phyloP scores from a whole-genome alignment of 2,329 filamentous ascomycete species.

The Nemania serpens region DNA sequence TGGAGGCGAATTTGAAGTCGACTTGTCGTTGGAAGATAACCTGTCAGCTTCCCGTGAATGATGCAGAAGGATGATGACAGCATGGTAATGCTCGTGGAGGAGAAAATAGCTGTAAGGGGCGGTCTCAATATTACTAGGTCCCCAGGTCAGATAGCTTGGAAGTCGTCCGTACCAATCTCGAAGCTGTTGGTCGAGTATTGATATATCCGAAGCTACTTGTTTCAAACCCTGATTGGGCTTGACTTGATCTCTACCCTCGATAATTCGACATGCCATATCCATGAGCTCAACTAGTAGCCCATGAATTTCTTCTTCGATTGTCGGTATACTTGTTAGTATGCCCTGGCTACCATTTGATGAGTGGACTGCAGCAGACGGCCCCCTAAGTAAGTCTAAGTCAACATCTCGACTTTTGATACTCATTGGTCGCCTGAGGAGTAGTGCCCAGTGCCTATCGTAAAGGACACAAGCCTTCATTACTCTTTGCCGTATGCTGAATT shows the following conservation, averaged over 20 bases:
- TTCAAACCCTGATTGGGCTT: neutral
- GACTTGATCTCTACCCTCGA: slow-evolving; percentile 6
- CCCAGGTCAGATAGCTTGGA: slow-evolving; percentile 23
- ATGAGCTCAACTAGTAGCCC: slow-evolving; percentile 26
- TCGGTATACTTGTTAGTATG: neutral
- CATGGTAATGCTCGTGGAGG: slow-evolving; percentile 28
- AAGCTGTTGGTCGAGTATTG: slow-evolving; percentile 21
- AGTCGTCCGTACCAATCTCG: slow-evolving; percentile 26
- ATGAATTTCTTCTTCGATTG: slow-evolving; percentile 24
- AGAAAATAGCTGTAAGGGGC: slow-evolving; percentile 27
- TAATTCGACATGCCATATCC: slow-evolving; percentile 19
- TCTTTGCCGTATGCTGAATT: slow-evolving; percentile 20
- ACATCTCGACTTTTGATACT: slow-evolving; percentile 23
- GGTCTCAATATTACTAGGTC: slow-evolving; percentile 17
- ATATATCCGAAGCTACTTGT: neutral
- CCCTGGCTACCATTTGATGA: neutral
- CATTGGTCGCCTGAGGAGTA: slow-evolving; percentile 24
- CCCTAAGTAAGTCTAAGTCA: slow-evolving; percentile 3
- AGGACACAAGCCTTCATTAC: slow-evolving; percentile 28
- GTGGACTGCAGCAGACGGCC: neutral
- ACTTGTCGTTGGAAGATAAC: neutral
- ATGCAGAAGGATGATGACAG: slow-evolving; percentile 19
- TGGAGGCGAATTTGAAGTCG: neutral
- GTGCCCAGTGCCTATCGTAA: slow-evolving; percentile 28
- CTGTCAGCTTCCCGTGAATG: slow-evolving; percentile 8